Evolutionary conservation across 495 filamentous ascomycete species (phyloP).

Genomic region (Hypomontagnella submonticulosa): DNA sequence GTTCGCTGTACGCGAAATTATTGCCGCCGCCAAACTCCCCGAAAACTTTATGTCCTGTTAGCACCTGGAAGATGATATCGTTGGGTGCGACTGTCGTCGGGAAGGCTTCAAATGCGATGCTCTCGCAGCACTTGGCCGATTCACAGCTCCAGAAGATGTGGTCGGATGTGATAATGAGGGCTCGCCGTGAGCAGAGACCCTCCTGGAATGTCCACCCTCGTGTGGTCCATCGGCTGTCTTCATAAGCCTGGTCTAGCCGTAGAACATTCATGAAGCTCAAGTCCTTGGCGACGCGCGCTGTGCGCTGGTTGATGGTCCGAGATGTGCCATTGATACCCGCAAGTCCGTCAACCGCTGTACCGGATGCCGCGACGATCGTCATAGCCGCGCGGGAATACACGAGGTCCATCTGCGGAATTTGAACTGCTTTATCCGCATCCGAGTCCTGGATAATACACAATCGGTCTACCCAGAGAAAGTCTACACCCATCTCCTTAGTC

Average conservation of each 20-base stretch:
- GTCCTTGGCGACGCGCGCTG: conserved; percentile 21
- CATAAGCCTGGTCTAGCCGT: conserved; percentile 16
- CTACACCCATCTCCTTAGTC: conserved; percentile 40
- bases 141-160: conserved; percentile 49
- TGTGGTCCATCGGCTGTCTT: conserved; percentile 46
- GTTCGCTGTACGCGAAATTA: conserved; percentile 26
- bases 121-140: conserved; percentile 30
- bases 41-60: conserved; percentile 28
- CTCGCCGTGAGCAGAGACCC: conserved; percentile 47
- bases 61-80: conserved; percentile 15
- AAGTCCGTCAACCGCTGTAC: conserved; percentile 17
- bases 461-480: conserved; percentile 54
- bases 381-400: conserved; percentile 41
- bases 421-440: conserved; percentile 40
- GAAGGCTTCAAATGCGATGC: conserved; percentile 30
- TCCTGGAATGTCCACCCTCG: conserved; percentile 59
- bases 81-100: conserved; percentile 19
- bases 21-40: conserved; percentile 27
- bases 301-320: conserved; percentile 1
- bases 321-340: conserved; percentile 18
- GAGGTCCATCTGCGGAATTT: conserved; percentile 48
- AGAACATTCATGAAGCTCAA: conserved; percentile 22
- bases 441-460: conserved; percentile 52
- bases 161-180: conserved; percentile 46
- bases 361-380: conserved; percentile 47